A percentile compares a stretch with the other conserved stretches of the same genome.
phyloP scores from a whole-genome alignment of 2,329 filamentous ascomycete genomes.

The Fusarium nelsonii region DNA sequence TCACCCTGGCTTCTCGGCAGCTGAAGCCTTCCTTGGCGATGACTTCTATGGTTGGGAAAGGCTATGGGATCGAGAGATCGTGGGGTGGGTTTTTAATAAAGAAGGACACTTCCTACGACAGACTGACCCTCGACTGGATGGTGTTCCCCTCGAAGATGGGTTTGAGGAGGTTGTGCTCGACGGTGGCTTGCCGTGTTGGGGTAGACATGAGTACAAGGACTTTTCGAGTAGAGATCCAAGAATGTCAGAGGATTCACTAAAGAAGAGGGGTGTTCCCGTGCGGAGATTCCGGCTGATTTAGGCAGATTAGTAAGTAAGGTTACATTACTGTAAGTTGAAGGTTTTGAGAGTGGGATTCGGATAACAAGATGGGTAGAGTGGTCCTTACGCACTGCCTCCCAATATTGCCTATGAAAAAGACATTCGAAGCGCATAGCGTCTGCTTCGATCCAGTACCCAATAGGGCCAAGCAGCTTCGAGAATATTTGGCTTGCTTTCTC shows the following conservation, averaged over 20 bases:
- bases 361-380: too few relatives aligned
- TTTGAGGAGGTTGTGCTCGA: not conserved
- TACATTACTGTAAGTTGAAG: too few relatives aligned
- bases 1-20: not conserved
- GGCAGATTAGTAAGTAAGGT: too few relatives aligned
- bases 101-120: not conserved
- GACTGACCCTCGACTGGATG: not conserved
- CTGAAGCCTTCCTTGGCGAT: not conserved
- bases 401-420: too few relatives aligned
- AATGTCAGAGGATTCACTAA: not conserved
- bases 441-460: too few relatives aligned
- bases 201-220: not conserved
- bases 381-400: too few relatives aligned
- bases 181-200: not conserved
- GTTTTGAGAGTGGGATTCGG: too few relatives aligned
- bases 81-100: not conserved
- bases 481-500: too few relatives aligned
- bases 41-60: not conserved
- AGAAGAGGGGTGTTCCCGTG: not conserved
- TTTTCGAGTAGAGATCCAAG: not conserved
- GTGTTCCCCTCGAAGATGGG: not conserved
- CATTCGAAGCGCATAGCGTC: too few relatives aligned
- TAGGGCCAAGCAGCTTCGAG: too few relatives aligned
- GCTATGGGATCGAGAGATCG: not conserved
- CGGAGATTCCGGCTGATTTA: not conserved